Evolutionary conservation across 495 filamentous ascomycete genomes (phyloP).

Genomic region (Penicillium manginii): DNA sequence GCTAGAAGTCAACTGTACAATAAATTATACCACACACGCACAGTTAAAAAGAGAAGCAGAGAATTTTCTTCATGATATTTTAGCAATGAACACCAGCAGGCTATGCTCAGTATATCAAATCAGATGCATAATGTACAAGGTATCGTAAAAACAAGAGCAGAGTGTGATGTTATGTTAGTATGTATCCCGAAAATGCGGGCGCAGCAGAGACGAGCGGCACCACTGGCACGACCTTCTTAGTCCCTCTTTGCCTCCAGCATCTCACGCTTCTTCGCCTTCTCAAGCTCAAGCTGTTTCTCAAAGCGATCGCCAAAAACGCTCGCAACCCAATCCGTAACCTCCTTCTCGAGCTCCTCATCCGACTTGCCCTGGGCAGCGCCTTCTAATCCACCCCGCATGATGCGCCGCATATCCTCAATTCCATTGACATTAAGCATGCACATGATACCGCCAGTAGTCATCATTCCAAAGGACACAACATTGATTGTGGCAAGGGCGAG

Average conservation of each 20-base stretch:
- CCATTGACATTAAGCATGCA: constrained; percentile 74
- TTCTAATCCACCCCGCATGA: constrained; percentile 54
- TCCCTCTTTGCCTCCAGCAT: constrained; percentile 12
- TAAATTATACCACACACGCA: neutral
- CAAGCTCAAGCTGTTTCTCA: constrained; percentile 41
- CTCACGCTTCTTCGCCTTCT: constrained; percentile 32
- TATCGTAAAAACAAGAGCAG: constrained; percentile 24
- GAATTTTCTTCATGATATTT: constrained; percentile 2
- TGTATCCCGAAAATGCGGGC: no score
- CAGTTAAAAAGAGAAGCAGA: neutral
- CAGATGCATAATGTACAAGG: constrained; percentile 26
- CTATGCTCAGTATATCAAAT: constrained; percentile 1
- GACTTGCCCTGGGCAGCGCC: constrained; percentile 44
- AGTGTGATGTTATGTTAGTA: constrained; percentile 9
- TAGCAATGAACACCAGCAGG: constrained; percentile 1
- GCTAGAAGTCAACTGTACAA: constrained; percentile 2
- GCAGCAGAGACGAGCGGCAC: no score
- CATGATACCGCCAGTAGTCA: constrained; percentile 65
- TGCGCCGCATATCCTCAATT: constrained; percentile 67
- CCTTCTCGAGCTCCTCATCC: constrained; percentile 62
- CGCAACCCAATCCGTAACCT: constrained; percentile 73
- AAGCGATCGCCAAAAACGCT: constrained; percentile 61
- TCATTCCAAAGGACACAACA: constrained; percentile 68
- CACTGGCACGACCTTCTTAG: neutral
- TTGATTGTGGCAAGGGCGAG: constrained; percentile 84